Base-by-base conservation (phyloP, 345 rosid species). In the Boechera retrofracta region DNA sequence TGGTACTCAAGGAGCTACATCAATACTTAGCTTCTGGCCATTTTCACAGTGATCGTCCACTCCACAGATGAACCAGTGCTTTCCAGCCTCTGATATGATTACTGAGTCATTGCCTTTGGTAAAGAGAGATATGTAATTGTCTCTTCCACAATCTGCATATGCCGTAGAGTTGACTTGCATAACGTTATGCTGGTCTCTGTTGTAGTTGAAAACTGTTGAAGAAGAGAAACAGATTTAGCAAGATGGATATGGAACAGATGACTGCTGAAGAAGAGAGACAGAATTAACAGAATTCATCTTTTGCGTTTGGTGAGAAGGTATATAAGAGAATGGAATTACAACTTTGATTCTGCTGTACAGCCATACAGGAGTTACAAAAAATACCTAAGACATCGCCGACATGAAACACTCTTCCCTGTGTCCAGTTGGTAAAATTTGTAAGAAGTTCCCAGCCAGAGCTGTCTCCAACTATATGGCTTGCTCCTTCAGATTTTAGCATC, bases 91-190 rank as follows among this genome's bases (percentile, higher is more conserved):
- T 51, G 84, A 61, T 61, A 81, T 62, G 52, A 56, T 21, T n/a
- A 81, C 5, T 2, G 80, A 69, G 73, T 80, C 79, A n/a, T 58
- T 77, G 28, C 84, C 85, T 55, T 78, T 75, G 44, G 58, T 73
- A 54, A 49, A 73, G 68, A 85, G 77, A 29, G 73, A 66, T 44
- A 52, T 70, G 69, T 81, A 72, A 4, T 71, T 32, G 6, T 79
- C 83, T 53, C 64, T 76, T 28, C 36, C 73, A 71, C 83, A 84
- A 16, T 72, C 56, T 79, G 79, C 45, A 21, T 81, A 81, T n/a
- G 83, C 83, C 4, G 85, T 73, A 35, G 82, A 77, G 54, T 80
- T 85, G n/a, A 78, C 86, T 78, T 80, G 84, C 83, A 81, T 80
- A 39, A 77, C 83, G 39, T 81, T 84, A 61, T 80, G 81, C 73